Conservation (phyloP, 305 asterid genomes). For the Fraxinus latifolia region DNA sequence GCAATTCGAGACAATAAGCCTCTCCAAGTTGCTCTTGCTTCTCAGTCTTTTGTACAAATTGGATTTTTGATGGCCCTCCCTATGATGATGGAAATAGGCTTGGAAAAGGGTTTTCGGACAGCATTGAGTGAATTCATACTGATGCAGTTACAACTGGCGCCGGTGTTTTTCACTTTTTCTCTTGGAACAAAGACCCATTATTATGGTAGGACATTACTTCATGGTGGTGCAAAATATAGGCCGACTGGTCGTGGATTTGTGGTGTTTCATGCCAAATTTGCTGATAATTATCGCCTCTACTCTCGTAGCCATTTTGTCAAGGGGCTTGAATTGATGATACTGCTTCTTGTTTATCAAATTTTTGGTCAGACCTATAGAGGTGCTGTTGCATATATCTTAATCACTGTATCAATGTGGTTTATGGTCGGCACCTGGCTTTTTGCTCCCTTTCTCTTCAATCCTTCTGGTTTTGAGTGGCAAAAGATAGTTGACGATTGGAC, state of each 20-base stretch:
- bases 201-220: slow-evolving; percentile 82
- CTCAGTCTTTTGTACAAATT: slow-evolving; percentile 89
- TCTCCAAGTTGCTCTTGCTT: slow-evolving; percentile 85
- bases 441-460: slow-evolving; percentile 92
- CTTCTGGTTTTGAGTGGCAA: slow-evolving; percentile 98
- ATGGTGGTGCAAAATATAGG: slow-evolving; percentile 89
- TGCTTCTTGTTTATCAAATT: slow-evolving; percentile 73
- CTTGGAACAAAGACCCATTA: slow-evolving; percentile 90
- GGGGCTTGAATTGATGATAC: slow-evolving; percentile 80
- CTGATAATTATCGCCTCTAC: slow-evolving; percentile 79
- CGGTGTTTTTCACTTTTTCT: slow-evolving; percentile 86
- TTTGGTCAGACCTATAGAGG: slow-evolving; percentile 72
- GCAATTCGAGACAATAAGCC: slow-evolving; percentile 59
- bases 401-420: slow-evolving; percentile 88
- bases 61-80: slow-evolving; percentile 92
- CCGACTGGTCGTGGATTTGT: slow-evolving; percentile 90
- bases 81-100: slow-evolving; percentile 94
- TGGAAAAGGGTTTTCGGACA: slow-evolving; percentile 83
- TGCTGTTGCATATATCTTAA: slow-evolving; percentile 63
- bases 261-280: slow-evolving; percentile 91
- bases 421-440: slow-evolving; percentile 96
- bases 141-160: slow-evolving; percentile 87
- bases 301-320: slow-evolving; percentile 92
- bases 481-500: slow-evolving; percentile 94
- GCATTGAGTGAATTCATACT: slow-evolving; percentile 82